Conservation (phyloP, 2,329 filamentous ascomycete species). For the Ascosphaera acerosa region DNA sequence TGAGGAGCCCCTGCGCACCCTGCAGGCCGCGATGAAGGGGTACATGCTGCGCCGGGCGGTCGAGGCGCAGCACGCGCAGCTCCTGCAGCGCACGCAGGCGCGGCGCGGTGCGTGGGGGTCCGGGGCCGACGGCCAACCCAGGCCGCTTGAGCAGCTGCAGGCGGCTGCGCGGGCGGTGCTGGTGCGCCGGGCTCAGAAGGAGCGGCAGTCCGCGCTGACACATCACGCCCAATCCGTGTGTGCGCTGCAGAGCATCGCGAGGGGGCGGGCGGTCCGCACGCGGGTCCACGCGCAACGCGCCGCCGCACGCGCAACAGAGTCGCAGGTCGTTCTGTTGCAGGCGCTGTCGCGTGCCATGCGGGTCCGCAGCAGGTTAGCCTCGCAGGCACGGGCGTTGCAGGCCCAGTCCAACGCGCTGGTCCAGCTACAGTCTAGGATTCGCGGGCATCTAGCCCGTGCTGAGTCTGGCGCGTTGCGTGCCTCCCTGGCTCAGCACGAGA, state of each 20-base stretch:
- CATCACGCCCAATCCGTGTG: slow-evolving; percentile 11
- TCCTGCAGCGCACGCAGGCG: slow-evolving; percentile 26
- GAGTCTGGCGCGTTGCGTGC: slow-evolving; percentile 13
- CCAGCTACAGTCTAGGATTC: slow-evolving; percentile 47
- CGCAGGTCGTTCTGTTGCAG: slow-evolving; percentile 45
- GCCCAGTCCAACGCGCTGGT: slow-evolving; percentile 55
- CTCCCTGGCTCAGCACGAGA: slow-evolving; percentile 20
- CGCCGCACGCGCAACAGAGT: slow-evolving; percentile 41
- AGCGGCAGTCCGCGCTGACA: slow-evolving; percentile 11
- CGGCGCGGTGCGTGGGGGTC: slow-evolving; percentile 19
- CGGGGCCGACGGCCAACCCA: too few species aligned
- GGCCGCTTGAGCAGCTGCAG: slow-evolving; percentile 20
- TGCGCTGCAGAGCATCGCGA: slow-evolving; percentile 16
- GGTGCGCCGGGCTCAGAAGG: slow-evolving; percentile 11
- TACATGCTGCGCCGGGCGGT: slow-evolving; percentile 26
- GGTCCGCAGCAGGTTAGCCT: slow-evolving; percentile 45
- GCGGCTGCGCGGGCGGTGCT: slow-evolving; percentile 22
- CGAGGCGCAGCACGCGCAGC: slow-evolving; percentile 9
- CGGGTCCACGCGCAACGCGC: slow-evolving; percentile 31
- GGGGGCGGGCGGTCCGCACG: slow-evolving; percentile 18
- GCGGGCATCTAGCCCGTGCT: slow-evolving; percentile 33
- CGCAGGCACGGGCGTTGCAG: slow-evolving; percentile 50
- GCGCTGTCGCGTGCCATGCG: slow-evolving; percentile 55
- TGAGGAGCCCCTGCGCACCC: slow-evolving; percentile 37
- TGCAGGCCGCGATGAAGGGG: slow-evolving; percentile 31